Conservation (phyloP, 1,284 basidiomycete genomes). For the Ceratobasidium sp. region DNA sequence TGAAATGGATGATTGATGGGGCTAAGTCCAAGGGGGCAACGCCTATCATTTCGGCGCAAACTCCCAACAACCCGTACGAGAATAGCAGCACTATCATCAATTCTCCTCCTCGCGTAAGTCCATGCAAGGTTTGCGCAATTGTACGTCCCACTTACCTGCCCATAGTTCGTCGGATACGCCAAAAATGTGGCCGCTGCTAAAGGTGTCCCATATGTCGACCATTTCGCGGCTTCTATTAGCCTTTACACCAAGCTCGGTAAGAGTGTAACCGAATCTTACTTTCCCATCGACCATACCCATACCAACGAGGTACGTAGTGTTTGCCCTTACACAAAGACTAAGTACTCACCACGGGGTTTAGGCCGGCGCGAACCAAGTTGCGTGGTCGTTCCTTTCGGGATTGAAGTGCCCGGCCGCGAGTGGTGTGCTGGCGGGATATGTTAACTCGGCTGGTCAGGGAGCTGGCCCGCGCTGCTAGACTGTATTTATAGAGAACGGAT, state of each 20-base stretch:
- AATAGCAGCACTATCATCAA: constrained; percentile 55
- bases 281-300: constrained; percentile 65
- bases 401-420: constrained; percentile 40
- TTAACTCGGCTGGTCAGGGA: constrained; percentile 30
- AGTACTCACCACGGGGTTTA: background rate
- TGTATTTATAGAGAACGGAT: background rate
- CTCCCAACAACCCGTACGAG: constrained; percentile 64
- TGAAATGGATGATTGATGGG: constrained; percentile 46
- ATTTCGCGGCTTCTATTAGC: constrained; percentile 61
- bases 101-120: constrained; percentile 56
- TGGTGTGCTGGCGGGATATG: constrained; percentile 17
- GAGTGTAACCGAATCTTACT: constrained; percentile 60
- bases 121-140: background rate
- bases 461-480: constrained; percentile 33
- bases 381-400: constrained; percentile 45
- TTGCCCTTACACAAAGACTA: background rate
- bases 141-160: background rate
- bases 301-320: constrained; percentile 55
- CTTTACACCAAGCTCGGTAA: constrained; percentile 63
- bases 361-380: constrained; percentile 44
- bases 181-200: constrained; percentile 60
- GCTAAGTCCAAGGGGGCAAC: constrained; percentile 62
- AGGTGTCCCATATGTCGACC: constrained; percentile 63
- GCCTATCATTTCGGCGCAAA: constrained; percentile 65
- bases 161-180: constrained; percentile 63